Percentiles rank a stretch among this genome's conserved stretches.
phyloP scores from a whole-genome alignment of 306 rosid species.

The Cicer cuneatum region DNA sequence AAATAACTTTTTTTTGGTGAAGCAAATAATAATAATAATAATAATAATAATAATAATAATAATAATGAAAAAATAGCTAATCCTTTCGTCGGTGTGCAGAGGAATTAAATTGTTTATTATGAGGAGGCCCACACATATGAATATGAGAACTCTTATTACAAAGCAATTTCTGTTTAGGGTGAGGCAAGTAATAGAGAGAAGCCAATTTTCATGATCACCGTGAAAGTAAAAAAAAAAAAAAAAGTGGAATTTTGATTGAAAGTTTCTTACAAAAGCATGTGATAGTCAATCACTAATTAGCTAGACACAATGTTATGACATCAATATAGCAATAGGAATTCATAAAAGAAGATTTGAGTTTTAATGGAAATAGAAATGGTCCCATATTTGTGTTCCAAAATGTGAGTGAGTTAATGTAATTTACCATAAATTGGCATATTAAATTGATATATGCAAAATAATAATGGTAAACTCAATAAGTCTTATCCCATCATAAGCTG shows the following conservation, averaged over 20 bases:
- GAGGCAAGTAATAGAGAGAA: slow-evolving; percentile 29
- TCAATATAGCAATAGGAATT: slow-evolving; percentile 31
- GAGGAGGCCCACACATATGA: slow-evolving; percentile 14
- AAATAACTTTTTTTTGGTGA: too few species aligned
- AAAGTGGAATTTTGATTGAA: neutral
- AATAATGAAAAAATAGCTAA: neutral
- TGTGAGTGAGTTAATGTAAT: slow-evolving; percentile 46
- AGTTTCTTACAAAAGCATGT: slow-evolving; percentile 37
- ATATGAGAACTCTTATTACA: neutral
- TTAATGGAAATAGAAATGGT: slow-evolving; percentile 41
- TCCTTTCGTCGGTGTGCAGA: slow-evolving; percentile 24
- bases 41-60: too few species aligned
- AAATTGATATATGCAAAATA: slow-evolving; percentile 25
- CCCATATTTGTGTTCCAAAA: slow-evolving; percentile 45
- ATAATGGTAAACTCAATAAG: slow-evolving; percentile 37
- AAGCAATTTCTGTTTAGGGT: slow-evolving; percentile 34
- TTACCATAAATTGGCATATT: slow-evolving; percentile 29
- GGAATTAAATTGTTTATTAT: neutral
- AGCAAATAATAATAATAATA: too few species aligned
- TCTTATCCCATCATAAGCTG: slow-evolving; percentile 42
- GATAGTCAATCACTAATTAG: slow-evolving; percentile 38
- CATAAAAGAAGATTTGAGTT: slow-evolving; percentile 13
- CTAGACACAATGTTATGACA: slow-evolving; percentile 20
- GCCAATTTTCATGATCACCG: slow-evolving; percentile 2
- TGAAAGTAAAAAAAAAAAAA: neutral